Percentiles rank a stretch among this genome's conserved stretches.
phyloP scores from a whole-genome alignment of 495 filamentous ascomycete species.

The Penicillium salamii region DNA sequence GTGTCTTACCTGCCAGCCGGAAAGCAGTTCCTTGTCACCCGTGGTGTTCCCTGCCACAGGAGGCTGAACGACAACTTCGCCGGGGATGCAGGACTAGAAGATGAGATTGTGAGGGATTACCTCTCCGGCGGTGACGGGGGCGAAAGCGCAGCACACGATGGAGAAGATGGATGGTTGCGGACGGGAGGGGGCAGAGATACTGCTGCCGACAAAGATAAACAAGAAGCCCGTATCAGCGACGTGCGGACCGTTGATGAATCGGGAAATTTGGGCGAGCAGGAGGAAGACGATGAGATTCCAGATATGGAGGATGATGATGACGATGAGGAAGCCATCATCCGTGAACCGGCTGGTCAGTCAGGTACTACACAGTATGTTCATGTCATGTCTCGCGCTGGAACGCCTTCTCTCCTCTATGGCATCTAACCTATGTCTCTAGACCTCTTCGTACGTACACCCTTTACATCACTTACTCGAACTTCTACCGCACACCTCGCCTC shows the following conservation, averaged over 20 bases:
- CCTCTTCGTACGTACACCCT: slow-evolving; percentile 89
- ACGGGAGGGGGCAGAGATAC: slow-evolving; percentile 64
- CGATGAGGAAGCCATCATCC: slow-evolving; percentile 95
- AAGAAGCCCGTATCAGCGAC: slow-evolving; percentile 71
- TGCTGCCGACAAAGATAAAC: slow-evolving; percentile 47
- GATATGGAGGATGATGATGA: slow-evolving; percentile 99
- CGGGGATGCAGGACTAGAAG: slow-evolving; percentile 78
- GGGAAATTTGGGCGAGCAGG: slow-evolving; percentile 68
- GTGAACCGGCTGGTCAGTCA: slow-evolving; percentile 59
- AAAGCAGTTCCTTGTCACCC: slow-evolving; percentile 95
- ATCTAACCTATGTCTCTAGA: slow-evolving; percentile 39
- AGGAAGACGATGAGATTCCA: slow-evolving; percentile 83
- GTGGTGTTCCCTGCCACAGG: slow-evolving; percentile 87
- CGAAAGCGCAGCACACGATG: slow-evolving; percentile 51
- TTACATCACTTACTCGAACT: slow-evolving; percentile 96
- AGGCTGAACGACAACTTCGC: slow-evolving; percentile 92
- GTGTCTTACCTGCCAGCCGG: slow-evolving; percentile 78
- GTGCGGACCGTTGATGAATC: slow-evolving; percentile 84
- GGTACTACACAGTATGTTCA: slow-evolving; percentile 65
- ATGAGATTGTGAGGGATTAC: slow-evolving; percentile 77
- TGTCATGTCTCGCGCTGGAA: background rate
- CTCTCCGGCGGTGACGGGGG: slow-evolving; percentile 55
- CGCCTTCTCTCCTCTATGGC: background rate
- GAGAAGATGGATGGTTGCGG: slow-evolving; percentile 88
- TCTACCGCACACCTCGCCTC: slow-evolving; percentile 93